These are phyloP conservation scores for Suillus cothurnatus DNA, from an alignment of 768 basidiomycete species.

Conservation along the genomic window DNA sequence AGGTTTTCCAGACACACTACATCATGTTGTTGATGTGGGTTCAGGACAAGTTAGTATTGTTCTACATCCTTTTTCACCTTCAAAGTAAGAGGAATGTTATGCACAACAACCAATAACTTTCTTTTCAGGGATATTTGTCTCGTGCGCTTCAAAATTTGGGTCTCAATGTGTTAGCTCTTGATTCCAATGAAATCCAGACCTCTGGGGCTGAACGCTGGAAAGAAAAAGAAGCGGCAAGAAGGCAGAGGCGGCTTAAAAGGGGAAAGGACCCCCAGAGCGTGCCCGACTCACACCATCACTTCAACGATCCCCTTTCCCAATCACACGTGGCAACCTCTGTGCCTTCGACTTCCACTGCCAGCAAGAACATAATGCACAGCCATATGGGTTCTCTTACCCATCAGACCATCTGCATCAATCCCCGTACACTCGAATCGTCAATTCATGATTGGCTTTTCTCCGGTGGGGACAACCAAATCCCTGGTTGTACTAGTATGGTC, in stretches of 20 bases:
- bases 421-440: constrained; percentile 45
- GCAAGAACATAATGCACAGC: not conserved
- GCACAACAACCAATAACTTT: constrained; percentile 5
- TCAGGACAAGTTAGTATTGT: constrained; percentile 60
- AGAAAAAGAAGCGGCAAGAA: constrained; percentile 24
- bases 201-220: constrained; percentile 55
- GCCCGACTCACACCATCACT: not conserved
- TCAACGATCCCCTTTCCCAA: not conserved
- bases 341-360: constrained; percentile 1
- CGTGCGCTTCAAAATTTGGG: constrained; percentile 42
- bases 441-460: constrained; percentile 55
- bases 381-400: constrained; percentile 49
- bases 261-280: constrained; percentile 5
- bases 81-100: not conserved
- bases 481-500: not conserved
- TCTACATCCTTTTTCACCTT: not conserved
- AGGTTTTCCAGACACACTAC: constrained; percentile 25
- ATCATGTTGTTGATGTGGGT: constrained; percentile 69
- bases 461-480: constrained; percentile 1
- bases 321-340: constrained; percentile 1
- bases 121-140: constrained; percentile 61
- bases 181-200: constrained; percentile 60
- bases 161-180: constrained; percentile 64
- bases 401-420: constrained; percentile 55
- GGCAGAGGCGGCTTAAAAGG: constrained; percentile 15